Percentiles rank a stretch among this genome's conserved stretches.
Evolutionary conservation across 2,329 filamentous ascomycete species (phyloP).

Genomic region (Leptosphaerulina australis): DNA sequence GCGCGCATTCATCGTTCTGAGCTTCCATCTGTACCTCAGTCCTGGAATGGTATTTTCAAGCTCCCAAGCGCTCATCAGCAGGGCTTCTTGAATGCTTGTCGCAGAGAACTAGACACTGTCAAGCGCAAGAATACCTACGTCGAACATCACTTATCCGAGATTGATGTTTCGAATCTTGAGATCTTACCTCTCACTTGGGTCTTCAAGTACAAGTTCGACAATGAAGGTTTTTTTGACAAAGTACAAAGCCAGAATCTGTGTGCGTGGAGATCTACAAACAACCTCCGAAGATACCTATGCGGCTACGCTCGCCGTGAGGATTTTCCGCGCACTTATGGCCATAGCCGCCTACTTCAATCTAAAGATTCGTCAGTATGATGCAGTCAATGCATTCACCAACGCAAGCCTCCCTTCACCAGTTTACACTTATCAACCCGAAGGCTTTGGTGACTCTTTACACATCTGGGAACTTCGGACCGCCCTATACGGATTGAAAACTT

Average conservation of each 20-base stretch:
- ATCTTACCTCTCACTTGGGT: slow-evolving; percentile 19
- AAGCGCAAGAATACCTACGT: not conserved
- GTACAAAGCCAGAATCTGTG: slow-evolving; percentile 21
- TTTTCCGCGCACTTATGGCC: slow-evolving; percentile 27
- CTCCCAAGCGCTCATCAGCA: too few relatives aligned
- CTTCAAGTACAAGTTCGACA: slow-evolving; percentile 24
- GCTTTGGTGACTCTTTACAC: slow-evolving; percentile 5
- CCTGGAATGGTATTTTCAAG: too few relatives aligned
- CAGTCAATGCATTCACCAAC: slow-evolving; percentile 30
- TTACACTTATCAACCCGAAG: slow-evolving; percentile 8
- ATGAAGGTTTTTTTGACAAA: slow-evolving; percentile 20
- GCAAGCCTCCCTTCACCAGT: not conserved
- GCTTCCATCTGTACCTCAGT: too few relatives aligned
- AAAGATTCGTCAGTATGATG: slow-evolving; percentile 25
- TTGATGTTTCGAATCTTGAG: slow-evolving; percentile 14
- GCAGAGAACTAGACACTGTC: not conserved
- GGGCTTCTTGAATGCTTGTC: too few relatives aligned
- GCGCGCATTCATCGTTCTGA: not conserved
- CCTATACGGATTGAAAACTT: slow-evolving; percentile 27
- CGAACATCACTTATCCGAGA: not conserved
- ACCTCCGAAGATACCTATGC: slow-evolving; percentile 21
- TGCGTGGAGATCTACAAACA: slow-evolving; percentile 21
- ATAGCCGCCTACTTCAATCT: slow-evolving; percentile 29
- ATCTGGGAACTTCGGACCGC: slow-evolving; percentile 18
- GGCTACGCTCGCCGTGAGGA: slow-evolving; percentile 26